These are phyloP conservation scores for Fusarium anguioides DNA, from an alignment of 2,329 filamentous ascomycete species.

Conservation along the genomic window DNA sequence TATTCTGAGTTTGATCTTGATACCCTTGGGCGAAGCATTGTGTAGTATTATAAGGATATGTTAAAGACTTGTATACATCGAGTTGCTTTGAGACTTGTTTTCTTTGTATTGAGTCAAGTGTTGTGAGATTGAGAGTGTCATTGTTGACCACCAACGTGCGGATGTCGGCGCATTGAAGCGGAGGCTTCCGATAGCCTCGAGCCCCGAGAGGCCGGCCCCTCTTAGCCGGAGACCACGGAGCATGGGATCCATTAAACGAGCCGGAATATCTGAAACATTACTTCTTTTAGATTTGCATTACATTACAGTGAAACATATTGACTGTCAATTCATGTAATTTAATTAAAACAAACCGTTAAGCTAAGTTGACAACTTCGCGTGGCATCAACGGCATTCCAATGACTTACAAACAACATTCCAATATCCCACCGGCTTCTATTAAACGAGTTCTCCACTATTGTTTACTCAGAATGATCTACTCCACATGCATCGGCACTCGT, in stretches of 20 bases:
- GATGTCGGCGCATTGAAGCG: slow-evolving; percentile 25
- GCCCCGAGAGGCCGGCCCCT: slow-evolving; percentile 32
- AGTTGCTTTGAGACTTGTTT: no score
- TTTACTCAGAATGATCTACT: slow-evolving; percentile 16
- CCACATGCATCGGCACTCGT: slow-evolving; percentile 18
- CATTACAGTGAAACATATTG: not conserved
- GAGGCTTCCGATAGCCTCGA: slow-evolving; percentile 12
- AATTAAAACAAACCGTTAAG: no score
- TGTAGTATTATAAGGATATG: not conserved
- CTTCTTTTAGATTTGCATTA: not conserved
- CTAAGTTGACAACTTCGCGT: not conserved
- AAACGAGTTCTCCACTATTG: not conserved
- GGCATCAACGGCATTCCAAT: not conserved
- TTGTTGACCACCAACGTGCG: slow-evolving; percentile 13
- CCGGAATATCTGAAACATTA: slow-evolving; percentile 4
- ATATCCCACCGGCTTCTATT: not conserved
- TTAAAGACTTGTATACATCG: not conserved
- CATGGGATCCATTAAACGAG: not conserved
- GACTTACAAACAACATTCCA: not conserved
- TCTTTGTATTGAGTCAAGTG: not conserved
- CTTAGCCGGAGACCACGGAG: slow-evolving; percentile 17
- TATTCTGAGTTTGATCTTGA: slow-evolving; percentile 37
- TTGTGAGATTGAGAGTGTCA: slow-evolving; percentile 4
- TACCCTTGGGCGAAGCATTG: slow-evolving; percentile 20
- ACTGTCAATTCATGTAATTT: not conserved